Evolutionary conservation across 345 rosid genomes (phyloP).

Genomic region (Conringia planisiliqua): DNA sequence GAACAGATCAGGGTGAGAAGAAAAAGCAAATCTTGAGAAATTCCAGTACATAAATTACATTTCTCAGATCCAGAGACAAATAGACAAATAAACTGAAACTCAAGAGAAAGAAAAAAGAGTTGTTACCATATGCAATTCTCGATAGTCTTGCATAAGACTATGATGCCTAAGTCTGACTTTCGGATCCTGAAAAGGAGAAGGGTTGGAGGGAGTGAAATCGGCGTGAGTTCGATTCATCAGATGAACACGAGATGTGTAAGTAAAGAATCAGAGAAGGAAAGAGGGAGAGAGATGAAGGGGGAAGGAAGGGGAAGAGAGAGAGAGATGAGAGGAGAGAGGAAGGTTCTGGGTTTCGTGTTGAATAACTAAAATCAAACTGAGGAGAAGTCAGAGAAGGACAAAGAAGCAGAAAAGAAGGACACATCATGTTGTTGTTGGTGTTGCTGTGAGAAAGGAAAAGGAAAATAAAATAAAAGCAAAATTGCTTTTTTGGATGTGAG

Average conservation of each 20-base stretch:
- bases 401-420: constrained; percentile 38
- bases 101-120: not conserved
- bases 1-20: constrained; percentile 9
- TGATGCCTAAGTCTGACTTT: constrained; percentile 51
- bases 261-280: constrained; percentile 5
- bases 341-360: constrained; percentile 32
- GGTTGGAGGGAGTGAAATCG: constrained; percentile 18
- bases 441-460: not conserved
- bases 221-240: constrained; percentile 44
- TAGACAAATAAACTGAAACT: constrained; percentile 19
- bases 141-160: constrained; percentile 62
- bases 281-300: not conserved
- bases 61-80: constrained; percentile 41
- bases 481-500: constrained; percentile 20
- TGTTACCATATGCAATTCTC: constrained; percentile 51
- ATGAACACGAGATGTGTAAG: constrained; percentile 5
- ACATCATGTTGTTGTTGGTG: constrained; percentile 32
- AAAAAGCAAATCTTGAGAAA: constrained; percentile 1
- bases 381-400: constrained; percentile 36
- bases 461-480: not conserved
- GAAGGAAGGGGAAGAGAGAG: not conserved
- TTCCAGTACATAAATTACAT: not conserved
- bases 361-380: constrained; percentile 24
- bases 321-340: constrained; percentile 25
- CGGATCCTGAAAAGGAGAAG: constrained; percentile 36